Percentiles rank a stretch among this genome's conserved stretches.
phyloP scores from a whole-genome alignment of 768 basidiomycete species.

The Boletus barrowsii region DNA sequence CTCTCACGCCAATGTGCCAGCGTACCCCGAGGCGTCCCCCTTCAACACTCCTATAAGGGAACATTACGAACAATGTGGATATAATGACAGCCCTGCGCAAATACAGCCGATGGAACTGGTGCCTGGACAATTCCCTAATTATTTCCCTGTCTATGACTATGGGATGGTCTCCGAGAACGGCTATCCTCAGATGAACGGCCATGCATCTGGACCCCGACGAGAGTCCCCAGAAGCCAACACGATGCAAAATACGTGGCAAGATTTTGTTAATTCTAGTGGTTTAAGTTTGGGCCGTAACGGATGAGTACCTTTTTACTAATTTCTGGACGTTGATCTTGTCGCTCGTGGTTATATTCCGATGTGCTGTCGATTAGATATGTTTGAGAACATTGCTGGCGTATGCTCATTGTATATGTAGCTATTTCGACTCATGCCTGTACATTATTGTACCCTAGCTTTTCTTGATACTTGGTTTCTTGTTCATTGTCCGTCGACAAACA shows the following conservation, averaged over 20 bases:
- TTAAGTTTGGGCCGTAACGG: conserved; percentile 15
- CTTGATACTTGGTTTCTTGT: conserved; percentile 10
- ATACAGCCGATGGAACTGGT: conserved; percentile 33
- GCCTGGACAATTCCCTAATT: conserved; percentile 52
- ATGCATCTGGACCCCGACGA: conserved; percentile 34
- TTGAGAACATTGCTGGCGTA: conserved; percentile 5
- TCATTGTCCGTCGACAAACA: conserved; percentile 15
- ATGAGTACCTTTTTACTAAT: conserved; percentile 3
- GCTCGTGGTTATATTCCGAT: conserved; percentile 2
- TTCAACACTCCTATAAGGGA: conserved; percentile 27
- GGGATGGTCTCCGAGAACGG: conserved; percentile 34
- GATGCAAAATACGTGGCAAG: conserved; percentile 61
- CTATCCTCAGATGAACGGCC: conserved; percentile 39
- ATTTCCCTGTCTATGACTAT: conserved; percentile 78
- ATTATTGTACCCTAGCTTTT: conserved; percentile 18
- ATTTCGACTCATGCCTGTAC: conserved; percentile 9
- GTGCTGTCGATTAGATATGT: conserved; percentile 9
- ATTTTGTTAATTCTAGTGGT: conserved; percentile 46
- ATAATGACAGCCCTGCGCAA: conserved; percentile 17
- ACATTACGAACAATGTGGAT: conserved; percentile 23
- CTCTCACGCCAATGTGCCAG: conserved; percentile 21
- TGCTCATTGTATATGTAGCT: conserved; percentile 19
- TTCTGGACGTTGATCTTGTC: conserved; percentile 7
- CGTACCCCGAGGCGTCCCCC: conserved; percentile 23
- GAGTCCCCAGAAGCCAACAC: conserved; percentile 55